Conservation (phyloP, 2,329 filamentous ascomycete genomes). For the Cytospora leucostoma region DNA sequence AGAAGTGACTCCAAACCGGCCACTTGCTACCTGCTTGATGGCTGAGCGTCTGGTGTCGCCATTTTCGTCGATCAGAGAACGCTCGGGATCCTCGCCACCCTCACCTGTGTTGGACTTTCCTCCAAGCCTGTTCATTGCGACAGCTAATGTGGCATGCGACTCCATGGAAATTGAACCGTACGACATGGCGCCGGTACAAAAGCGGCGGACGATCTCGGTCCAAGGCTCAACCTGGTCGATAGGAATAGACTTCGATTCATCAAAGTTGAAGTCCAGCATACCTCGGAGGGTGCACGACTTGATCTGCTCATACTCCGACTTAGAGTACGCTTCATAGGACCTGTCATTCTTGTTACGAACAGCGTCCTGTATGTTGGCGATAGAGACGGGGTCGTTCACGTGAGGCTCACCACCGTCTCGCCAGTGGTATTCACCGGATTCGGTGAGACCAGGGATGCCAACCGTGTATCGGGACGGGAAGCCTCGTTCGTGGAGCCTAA, state of each 20-base stretch:
- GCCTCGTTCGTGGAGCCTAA: conserved; percentile 91
- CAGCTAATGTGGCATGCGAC: conserved; percentile 90
- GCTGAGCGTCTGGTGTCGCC: conserved; percentile 96
- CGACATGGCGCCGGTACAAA: conserved; percentile 97
- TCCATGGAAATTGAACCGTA: conserved; percentile 99
- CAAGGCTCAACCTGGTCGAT: conserved; percentile 98
- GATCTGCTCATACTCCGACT: conserved; percentile 92
- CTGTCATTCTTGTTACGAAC: conserved; percentile 98
- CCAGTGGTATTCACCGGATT: conserved; percentile 98
- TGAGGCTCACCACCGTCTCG: conserved; percentile 93
- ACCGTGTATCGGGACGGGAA: conserved; percentile 80
- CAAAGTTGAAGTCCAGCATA: conserved; percentile 94
- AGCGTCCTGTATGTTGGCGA: conserved; percentile 96
- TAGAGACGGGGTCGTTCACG: conserved; percentile 90
- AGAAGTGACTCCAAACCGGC: conserved; percentile 93
- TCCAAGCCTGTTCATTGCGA: conserved; percentile 95
- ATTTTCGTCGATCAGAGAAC: conserved; percentile 82
- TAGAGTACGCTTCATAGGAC: conserved; percentile 95
- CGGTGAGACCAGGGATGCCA: conserved; percentile 76
- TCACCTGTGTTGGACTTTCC: conserved; percentile 98
- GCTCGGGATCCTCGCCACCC: conserved; percentile 92
- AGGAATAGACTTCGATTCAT: conserved; percentile 78
- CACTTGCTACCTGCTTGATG: conserved; percentile 96
- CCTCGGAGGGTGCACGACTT: conserved; percentile 94
- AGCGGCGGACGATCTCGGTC: conserved; percentile 95